Percentiles rank a stretch among this genome's conserved stretches.
Evolutionary conservation across 352 stramenopile species (phyloP).

Genomic region (Phytophthora citrophthora): DNA sequence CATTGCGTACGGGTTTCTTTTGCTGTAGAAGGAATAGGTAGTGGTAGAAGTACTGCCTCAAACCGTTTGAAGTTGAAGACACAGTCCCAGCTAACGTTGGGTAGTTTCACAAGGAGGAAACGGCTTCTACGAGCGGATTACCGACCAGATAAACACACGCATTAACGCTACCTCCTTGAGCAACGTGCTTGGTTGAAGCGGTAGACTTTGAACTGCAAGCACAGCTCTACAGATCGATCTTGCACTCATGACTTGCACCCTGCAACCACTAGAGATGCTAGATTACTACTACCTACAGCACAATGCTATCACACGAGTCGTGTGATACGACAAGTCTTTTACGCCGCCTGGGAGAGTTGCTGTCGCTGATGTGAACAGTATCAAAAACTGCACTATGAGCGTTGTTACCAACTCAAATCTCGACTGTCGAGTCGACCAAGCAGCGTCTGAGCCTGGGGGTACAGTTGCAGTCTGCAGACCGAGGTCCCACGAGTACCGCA

Average conservation of each 20-base stretch:
- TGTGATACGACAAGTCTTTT: neutral
- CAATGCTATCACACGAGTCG: no score
- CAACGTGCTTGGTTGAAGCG: neutral
- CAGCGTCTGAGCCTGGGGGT: slow-evolving; percentile 1
- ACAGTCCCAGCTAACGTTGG: neutral
- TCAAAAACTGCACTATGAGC: neutral
- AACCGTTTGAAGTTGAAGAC: neutral
- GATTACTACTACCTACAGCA: no score
- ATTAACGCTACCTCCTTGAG: slow-evolving; percentile 3
- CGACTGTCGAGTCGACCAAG: slow-evolving; percentile 3
- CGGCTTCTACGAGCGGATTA: neutral
- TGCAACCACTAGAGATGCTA: no score
- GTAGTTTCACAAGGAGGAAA: neutral
- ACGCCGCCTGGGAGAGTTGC: neutral
- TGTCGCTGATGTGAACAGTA: neutral
- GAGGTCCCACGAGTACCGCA: slow-evolving; percentile 6
- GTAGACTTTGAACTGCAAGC: slow-evolving; percentile 27
- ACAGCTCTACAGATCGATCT: slow-evolving; percentile 14
- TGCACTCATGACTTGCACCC: slow-evolving; percentile 2
- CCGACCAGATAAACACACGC: slow-evolving; percentile 11
- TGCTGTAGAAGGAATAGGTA: neutral
- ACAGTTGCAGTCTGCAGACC: slow-evolving; percentile 5
- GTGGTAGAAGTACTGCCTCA: no score
- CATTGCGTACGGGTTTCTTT: neutral
- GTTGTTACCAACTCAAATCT: neutral